Evolutionary conservation across 2,329 filamentous ascomycete genomes (phyloP).

Genomic region (Calonectria leucothoes): DNA sequence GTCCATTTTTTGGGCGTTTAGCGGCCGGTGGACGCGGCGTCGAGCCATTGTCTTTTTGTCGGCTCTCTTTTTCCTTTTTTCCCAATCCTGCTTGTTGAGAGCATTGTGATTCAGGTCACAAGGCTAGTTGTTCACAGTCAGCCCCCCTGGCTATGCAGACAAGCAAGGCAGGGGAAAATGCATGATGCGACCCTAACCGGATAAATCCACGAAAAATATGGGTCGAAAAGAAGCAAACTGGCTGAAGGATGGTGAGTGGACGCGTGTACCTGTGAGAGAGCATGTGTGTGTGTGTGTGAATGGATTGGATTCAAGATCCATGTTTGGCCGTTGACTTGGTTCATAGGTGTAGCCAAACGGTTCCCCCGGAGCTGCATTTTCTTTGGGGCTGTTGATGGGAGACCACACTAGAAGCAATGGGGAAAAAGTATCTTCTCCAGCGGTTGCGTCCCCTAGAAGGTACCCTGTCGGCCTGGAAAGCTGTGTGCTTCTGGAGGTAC

Average conservation of each 20-base stretch:
- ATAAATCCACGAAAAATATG: not conserved
- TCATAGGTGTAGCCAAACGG: not conserved
- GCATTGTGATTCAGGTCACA: not conserved
- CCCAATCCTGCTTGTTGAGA: not conserved
- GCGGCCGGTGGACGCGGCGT: not conserved
- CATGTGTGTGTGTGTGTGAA: not conserved
- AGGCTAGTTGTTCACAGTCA: not conserved
- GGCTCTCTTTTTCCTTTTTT: not conserved
- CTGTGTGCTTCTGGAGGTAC: not conserved
- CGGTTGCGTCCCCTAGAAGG: not conserved
- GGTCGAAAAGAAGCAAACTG: not conserved
- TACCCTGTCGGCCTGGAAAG: not conserved
- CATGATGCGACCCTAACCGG: not conserved
- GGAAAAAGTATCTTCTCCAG: slow-evolving; percentile 12
- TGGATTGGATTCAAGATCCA: slow-evolving; percentile 8
- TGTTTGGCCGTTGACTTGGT: not conserved
- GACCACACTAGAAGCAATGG: slow-evolving; percentile 2
- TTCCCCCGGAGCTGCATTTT: not conserved
- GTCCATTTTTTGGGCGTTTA: not conserved
- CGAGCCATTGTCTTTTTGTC: not conserved
- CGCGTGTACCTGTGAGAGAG: slow-evolving; percentile 9
- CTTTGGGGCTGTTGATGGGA: not conserved
- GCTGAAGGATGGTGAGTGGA: not conserved
- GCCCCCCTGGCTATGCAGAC: not conserved
- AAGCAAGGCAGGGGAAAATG: not conserved